Conservation (phyloP, 805 yeast genomes). For the Priceomyces melissophilus region DNA sequence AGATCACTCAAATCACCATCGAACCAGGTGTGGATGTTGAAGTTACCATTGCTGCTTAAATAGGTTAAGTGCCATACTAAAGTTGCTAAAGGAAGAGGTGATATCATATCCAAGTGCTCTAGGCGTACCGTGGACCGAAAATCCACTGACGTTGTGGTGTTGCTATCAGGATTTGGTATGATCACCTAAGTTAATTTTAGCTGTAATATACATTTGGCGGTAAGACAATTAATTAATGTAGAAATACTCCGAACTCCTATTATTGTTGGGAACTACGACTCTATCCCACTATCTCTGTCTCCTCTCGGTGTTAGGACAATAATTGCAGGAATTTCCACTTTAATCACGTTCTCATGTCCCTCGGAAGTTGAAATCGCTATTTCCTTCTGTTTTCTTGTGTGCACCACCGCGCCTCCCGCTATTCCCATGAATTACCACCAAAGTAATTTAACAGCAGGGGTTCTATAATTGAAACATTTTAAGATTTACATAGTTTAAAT, state of each 20-base stretch:
- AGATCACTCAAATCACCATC: slow-evolving; percentile 95
- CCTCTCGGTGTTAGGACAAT: neutral
- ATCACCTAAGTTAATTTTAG: slow-evolving; percentile 11
- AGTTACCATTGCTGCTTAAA: slow-evolving; percentile 84
- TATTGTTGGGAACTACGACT: too few relatives aligned
- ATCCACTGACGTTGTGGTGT: slow-evolving; percentile 55
- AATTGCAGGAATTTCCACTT: neutral
- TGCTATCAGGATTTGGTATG: slow-evolving; percentile 55
- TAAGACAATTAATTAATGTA: neutral
- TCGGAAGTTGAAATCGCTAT: neutral
- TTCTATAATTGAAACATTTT: too few relatives aligned
- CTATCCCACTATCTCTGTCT: neutral
- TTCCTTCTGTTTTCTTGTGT: neutral
- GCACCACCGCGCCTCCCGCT: neutral
- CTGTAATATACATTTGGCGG: slow-evolving; percentile 7
- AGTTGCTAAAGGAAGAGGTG: too few relatives aligned
- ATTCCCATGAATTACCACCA: too few relatives aligned
- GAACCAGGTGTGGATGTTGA: slow-evolving; percentile 99
- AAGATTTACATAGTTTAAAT: too few relatives aligned
- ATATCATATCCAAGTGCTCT: slow-evolving; percentile 46
- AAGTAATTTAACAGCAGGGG: too few relatives aligned
- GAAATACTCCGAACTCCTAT: neutral
- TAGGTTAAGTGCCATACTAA: slow-evolving; percentile 9
- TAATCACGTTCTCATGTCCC: too few relatives aligned
- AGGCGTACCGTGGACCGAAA: slow-evolving; percentile 53